These are phyloP conservation scores for Salinomyces thailandicus DNA, from an alignment of 2,329 filamentous ascomycete species.

Conservation along the genomic window DNA sequence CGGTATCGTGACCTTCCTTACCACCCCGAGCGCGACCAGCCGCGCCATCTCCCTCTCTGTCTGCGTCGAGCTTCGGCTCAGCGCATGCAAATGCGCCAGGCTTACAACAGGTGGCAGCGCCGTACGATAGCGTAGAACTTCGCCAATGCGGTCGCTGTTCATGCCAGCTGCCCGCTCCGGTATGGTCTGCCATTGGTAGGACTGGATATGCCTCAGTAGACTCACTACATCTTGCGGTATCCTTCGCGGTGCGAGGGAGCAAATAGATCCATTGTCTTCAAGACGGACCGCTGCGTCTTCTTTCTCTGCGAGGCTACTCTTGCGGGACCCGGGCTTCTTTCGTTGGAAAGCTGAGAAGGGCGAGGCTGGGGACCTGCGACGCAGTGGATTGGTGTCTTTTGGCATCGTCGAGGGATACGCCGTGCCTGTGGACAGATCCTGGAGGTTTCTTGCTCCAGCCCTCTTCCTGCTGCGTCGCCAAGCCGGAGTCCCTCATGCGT, in stretches of 20 bases:
- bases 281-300: constrained; percentile 37
- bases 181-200: constrained; percentile 53
- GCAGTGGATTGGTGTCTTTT: constrained; percentile 17
- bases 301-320: constrained; percentile 12
- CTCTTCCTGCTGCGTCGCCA: too few species aligned
- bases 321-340: constrained; percentile 22
- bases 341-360: constrained; percentile 29
- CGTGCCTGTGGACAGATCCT: too few species aligned
- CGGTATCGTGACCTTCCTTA: constrained; percentile 55
- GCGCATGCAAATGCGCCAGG: constrained; percentile 53
- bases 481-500: too few species aligned
- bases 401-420: constrained; percentile 4
- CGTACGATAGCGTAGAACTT: constrained; percentile 52
- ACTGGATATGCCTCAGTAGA: constrained; percentile 49
- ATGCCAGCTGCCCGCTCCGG: constrained; percentile 51
- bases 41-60: constrained; percentile 59
- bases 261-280: constrained; percentile 47
- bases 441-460: too few species aligned
- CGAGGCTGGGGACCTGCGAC: constrained; percentile 29
- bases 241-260: constrained; percentile 48
- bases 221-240: constrained; percentile 46
- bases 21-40: constrained; percentile 45
- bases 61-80: constrained; percentile 51
- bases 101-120: constrained; percentile 55
- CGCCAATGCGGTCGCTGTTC: constrained; percentile 51